Base-by-base conservation (phyloP, 2,329 filamentous ascomycete species). In the Nothophaeocryptopus gaeumannii region DNA sequence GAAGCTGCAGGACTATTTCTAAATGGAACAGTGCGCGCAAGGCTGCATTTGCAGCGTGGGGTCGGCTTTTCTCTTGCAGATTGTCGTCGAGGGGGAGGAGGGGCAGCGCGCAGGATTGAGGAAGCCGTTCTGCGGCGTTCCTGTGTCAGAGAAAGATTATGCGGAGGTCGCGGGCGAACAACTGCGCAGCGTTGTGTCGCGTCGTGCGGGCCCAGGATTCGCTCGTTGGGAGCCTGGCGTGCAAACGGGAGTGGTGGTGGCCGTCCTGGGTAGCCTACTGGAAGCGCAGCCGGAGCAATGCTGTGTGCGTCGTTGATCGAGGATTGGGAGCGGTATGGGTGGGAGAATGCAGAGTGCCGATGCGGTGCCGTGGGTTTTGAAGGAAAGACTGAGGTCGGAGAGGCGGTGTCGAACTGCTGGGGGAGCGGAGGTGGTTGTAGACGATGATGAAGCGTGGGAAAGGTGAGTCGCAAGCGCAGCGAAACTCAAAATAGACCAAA, bases 1-100 rank as follows among this genome's bases (percentile, higher is more conserved):
- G 41, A 26, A 37, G 39, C 35, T 44, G 46, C 49, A 51, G 54
- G 54, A 44, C 47, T 15, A 39, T 32, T 39, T 47, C 33, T 43
- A 56, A 48, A 32, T 40, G 48, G 54, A 47, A 39, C 34, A 43
- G 39, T 47, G 39, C 49, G 43, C 32, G 38, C 41, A 51, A 52
- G 51, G 49, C 46, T 52, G 53, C 10, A 49, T 14, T 36, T 29
- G 31, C 33, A 14, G 12, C 35, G 40, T 50, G 45, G 45, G 45
- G 45, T 53, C 20, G 20, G 49, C 49, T 41, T 43, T 43, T 46
- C 34, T 31, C 32, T 44, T 32, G 41, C 31, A 33, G 41, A 31
- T 41, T 15, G 29, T 7, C 36, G 35, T 31, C 36, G 42, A 34
- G 42, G 15, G 15, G 33, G 8, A 30, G 29, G 39, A n/a, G 5